These are phyloP conservation scores for Populus simonii DNA, from an alignment of 345 rosid species.

Conservation along the genomic window DNA sequence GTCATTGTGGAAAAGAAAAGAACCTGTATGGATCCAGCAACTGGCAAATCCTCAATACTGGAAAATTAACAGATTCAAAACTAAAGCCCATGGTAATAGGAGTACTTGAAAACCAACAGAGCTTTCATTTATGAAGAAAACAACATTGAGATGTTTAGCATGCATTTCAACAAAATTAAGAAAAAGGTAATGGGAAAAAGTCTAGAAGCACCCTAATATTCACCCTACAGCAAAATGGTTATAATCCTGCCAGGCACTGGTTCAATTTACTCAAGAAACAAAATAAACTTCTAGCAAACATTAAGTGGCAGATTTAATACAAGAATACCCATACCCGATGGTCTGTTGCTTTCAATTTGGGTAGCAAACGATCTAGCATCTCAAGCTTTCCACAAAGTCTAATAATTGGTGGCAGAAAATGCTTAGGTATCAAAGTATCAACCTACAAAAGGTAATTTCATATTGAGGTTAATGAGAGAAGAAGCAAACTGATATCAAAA, in stretches of 20 bases:
- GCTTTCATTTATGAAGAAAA: background rate
- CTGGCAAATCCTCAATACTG: background rate
- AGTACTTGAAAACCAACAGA: background rate
- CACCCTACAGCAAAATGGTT: background rate
- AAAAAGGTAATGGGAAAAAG: background rate
- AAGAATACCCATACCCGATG: constrained; percentile 65
- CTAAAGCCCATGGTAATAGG: background rate
- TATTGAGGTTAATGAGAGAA: constrained; percentile 1
- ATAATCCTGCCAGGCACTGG: background rate
- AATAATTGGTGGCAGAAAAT: constrained; percentile 74
- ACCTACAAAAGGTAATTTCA: constrained; percentile 46
- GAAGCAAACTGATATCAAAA: background rate
- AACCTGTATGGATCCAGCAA: constrained; percentile 47
- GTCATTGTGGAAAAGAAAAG: constrained; percentile 98
- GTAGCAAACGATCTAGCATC: constrained; percentile 87
- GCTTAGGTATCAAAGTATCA: constrained; percentile 63
- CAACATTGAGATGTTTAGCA: background rate
- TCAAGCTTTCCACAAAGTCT: constrained; percentile 96
- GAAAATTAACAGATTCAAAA: background rate
- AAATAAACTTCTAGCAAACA: background rate
- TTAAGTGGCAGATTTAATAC: constrained; percentile 1
- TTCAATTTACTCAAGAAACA: constrained; percentile 3
- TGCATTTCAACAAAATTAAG: background rate
- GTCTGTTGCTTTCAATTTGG: constrained; percentile 86
- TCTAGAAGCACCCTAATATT: background rate